Percentiles rank a stretch among this genome's conserved stretches.
Conservation (phyloP, 208 protist species). For the Leptomonas seymouri region DNA sequence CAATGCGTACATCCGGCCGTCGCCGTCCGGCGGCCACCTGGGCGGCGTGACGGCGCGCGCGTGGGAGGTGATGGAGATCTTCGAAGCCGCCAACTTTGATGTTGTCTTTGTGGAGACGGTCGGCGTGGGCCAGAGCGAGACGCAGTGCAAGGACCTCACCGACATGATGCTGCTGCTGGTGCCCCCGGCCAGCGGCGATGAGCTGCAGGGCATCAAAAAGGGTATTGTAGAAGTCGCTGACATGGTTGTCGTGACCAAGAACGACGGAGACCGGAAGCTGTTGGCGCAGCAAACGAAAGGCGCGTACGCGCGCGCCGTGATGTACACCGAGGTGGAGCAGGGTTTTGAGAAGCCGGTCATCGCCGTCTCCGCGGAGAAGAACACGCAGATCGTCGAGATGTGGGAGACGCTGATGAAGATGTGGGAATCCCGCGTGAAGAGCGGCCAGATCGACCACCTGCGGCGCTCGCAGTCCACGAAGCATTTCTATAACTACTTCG, state of each 20-base stretch:
- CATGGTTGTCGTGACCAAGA: constrained; percentile 95
- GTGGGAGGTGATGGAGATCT: constrained; percentile 90
- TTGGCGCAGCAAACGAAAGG: constrained; percentile 51
- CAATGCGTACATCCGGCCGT: constrained; percentile 93
- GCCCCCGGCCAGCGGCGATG: constrained; percentile 93
- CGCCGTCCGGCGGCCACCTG: constrained; percentile 87
- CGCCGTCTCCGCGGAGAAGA: constrained; percentile 44
- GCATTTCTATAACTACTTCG: constrained; percentile 62
- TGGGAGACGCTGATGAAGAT: constrained; percentile 47
- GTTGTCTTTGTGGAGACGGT: constrained; percentile 96
- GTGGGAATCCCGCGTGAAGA: constrained; percentile 36
- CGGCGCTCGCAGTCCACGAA: constrained; percentile 41
- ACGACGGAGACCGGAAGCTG: constrained; percentile 72
- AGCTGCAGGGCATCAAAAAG: constrained; percentile 94
- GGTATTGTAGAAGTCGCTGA: constrained; percentile 96
- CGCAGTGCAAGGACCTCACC: constrained; percentile 86
- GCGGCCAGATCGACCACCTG: constrained; percentile 39
- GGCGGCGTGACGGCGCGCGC: constrained; percentile 92
- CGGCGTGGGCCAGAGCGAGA: constrained; percentile 93
- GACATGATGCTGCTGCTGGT: constrained; percentile 94
- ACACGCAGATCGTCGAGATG: constrained; percentile 36
- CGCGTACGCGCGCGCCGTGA: constrained; percentile 56
- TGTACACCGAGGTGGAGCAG: constrained; percentile 50
- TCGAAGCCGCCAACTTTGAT: constrained; percentile 93
- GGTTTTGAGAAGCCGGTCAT: constrained; percentile 57